phyloP scores from a whole-genome alignment of 139 green algal species.

The Volvox africanus region DNA sequence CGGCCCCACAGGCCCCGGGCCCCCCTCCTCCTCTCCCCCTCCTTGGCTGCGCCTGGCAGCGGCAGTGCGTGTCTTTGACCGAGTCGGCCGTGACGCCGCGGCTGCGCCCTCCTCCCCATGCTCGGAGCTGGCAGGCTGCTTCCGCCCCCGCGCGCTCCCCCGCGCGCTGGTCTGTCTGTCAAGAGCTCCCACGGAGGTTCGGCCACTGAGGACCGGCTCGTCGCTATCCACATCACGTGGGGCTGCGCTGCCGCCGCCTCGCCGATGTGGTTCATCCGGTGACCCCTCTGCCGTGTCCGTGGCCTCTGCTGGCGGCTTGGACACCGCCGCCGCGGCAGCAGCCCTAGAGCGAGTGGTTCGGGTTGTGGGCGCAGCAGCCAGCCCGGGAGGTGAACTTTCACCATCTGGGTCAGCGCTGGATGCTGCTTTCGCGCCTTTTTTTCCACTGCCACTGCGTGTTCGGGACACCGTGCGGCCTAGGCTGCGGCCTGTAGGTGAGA shows the following conservation, averaged over 20 bases:
- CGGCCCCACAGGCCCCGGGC: not conserved
- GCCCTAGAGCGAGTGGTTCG: not conserved
- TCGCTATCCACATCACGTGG: not conserved
- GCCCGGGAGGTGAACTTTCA: not conserved
- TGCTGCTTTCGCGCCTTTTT: not conserved
- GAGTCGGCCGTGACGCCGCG: not conserved
- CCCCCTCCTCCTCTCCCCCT: not conserved
- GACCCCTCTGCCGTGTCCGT: not conserved
- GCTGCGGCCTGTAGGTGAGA: not conserved
- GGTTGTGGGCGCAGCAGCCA: not conserved
- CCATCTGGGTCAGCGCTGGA: not conserved
- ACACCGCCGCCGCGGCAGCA: not conserved
- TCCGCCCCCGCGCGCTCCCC: not conserved
- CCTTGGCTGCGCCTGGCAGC: not conserved
- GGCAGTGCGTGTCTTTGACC: not conserved
- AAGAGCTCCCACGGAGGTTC: not conserved
- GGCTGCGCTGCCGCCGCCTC: not conserved
- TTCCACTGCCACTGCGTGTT: not conserved
- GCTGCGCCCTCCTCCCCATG: not conserved
- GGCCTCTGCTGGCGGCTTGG: not conserved
- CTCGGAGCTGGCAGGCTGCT: not conserved
- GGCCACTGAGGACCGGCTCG: not conserved
- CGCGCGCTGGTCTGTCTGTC: not conserved
- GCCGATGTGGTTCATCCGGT: not conserved
- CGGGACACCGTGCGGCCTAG: not conserved